Conservation (phyloP, 345 rosid genomes). For the Camelina sativa region DNA sequence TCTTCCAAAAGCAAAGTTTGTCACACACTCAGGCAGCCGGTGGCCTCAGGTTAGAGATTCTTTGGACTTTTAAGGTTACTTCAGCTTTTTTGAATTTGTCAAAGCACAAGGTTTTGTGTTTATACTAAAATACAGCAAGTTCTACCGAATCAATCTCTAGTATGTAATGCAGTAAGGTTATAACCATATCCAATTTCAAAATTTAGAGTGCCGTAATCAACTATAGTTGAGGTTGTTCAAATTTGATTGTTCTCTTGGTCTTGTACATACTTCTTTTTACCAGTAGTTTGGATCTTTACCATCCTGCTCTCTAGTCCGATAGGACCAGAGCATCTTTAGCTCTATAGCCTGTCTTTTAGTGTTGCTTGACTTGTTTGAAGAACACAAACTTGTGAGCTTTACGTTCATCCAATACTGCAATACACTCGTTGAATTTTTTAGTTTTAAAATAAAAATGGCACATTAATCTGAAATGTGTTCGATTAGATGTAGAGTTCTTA, state of each 20-base stretch:
- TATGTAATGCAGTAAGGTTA: not conserved
- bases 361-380: constrained; percentile 1
- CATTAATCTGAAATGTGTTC: not conserved
- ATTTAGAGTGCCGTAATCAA: not conserved
- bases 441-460: not conserved
- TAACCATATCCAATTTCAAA: not conserved
- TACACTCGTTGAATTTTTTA: not conserved
- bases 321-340: not conserved
- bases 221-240: not conserved
- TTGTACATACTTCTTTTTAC: not conserved
- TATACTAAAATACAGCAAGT: not conserved
- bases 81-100: constrained; percentile 12
- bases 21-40: constrained; percentile 72
- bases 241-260: not conserved
- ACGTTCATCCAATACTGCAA: not conserved
- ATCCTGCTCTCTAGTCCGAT: not conserved
- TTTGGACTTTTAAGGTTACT: not conserved
- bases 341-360: constrained; percentile 7
- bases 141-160: not conserved
- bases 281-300: not conserved
- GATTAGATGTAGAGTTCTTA: not conserved
- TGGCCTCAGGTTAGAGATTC: constrained; percentile 88
- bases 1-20: constrained; percentile 73
- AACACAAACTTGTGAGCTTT: not conserved
- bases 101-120: not conserved